Percentiles rank a stretch among this genome's conserved stretches.
Evolutionary conservation across 768 basidiomycete genomes (phyloP).

Genomic region (Tylopilus sp.): DNA sequence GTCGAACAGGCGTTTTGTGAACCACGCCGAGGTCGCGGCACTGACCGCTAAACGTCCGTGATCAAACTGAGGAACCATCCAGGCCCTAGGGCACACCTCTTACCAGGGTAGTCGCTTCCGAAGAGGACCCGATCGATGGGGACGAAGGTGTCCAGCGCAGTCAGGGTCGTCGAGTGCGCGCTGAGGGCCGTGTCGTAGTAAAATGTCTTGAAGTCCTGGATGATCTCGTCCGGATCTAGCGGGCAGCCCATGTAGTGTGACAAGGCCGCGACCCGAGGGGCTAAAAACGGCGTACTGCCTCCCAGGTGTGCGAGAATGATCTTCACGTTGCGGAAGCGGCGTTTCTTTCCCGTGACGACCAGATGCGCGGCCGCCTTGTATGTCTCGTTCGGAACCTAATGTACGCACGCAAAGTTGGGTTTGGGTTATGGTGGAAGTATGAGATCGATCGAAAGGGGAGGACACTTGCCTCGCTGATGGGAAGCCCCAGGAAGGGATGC

Average conservation of each 20-base stretch:
- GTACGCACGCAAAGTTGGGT: slow-evolving; percentile 2
- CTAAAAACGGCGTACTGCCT: slow-evolving; percentile 63
- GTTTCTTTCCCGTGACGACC: slow-evolving; percentile 68
- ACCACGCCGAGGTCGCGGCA: slow-evolving; percentile 56
- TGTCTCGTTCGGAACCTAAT: slow-evolving; percentile 75
- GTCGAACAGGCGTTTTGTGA: slow-evolving; percentile 48
- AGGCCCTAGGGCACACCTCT: slow-evolving; percentile 8
- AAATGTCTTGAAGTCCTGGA: slow-evolving; percentile 66
- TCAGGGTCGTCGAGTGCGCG: slow-evolving; percentile 50
- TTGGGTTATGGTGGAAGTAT: not conserved
- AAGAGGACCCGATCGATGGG: slow-evolving; percentile 53
- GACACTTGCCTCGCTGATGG: slow-evolving; percentile 60
- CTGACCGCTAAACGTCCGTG: slow-evolving; percentile 49
- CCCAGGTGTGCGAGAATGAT: slow-evolving; percentile 75
- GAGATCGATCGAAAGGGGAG: slow-evolving; percentile 3
- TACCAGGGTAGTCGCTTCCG: slow-evolving; percentile 78
- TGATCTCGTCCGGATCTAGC: slow-evolving; percentile 60
- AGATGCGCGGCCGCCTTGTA: slow-evolving; percentile 79
- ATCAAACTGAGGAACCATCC: slow-evolving; percentile 3
- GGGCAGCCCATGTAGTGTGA: slow-evolving; percentile 67
- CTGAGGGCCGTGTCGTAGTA: slow-evolving; percentile 74
- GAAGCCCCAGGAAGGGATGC: slow-evolving; percentile 61
- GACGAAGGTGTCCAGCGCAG: slow-evolving; percentile 50
- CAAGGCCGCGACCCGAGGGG: slow-evolving; percentile 64
- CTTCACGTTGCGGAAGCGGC: slow-evolving; percentile 54